Evolutionary conservation across 192 early-diverging fungal genomes (phyloP).

Genomic region (Umbelopsis isabellina): DNA sequence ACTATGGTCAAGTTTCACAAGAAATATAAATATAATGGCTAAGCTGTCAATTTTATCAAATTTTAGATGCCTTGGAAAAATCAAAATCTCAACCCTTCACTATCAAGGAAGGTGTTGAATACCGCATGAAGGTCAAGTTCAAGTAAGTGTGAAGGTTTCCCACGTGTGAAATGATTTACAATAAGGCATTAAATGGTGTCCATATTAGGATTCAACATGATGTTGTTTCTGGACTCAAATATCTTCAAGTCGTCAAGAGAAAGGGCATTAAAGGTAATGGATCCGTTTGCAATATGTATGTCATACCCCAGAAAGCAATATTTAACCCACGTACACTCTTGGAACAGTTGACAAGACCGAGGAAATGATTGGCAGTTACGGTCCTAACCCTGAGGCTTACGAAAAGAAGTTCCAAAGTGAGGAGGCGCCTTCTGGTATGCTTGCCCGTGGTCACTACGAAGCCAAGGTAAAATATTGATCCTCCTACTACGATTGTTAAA

Average conservation of each 20-base stretch:
- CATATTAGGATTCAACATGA: constrained; percentile 83
- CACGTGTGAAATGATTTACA: not conserved
- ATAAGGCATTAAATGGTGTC: not conserved
- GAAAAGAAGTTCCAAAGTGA: constrained; percentile 87
- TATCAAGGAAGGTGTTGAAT: constrained; percentile 97
- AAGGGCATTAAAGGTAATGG: constrained; percentile 65
- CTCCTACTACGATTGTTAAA: constrained; percentile 7
- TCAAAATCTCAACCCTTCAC: constrained; percentile 76
- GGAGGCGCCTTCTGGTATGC: constrained; percentile 90
- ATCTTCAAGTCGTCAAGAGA: constrained; percentile 92
- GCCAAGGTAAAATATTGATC: constrained; percentile 58
- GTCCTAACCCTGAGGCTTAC: constrained; percentile 75
- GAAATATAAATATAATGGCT: not conserved
- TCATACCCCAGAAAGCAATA: not conserved
- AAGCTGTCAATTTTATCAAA: constrained; percentile 23
- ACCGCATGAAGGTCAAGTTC: constrained; percentile 92
- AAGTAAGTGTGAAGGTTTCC: constrained; percentile 35
- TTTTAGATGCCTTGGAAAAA: constrained; percentile 60
- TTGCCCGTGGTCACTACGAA: constrained; percentile 91
- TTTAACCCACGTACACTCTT: not conserved
- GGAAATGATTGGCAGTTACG: constrained; percentile 97
- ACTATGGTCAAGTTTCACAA: constrained; percentile 4
- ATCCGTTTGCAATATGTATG: not conserved
- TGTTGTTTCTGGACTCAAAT: constrained; percentile 94
- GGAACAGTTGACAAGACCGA: constrained; percentile 84